Base-by-base conservation (phyloP, 164 flowering plant species). In the Buxus sempervirens region DNA sequence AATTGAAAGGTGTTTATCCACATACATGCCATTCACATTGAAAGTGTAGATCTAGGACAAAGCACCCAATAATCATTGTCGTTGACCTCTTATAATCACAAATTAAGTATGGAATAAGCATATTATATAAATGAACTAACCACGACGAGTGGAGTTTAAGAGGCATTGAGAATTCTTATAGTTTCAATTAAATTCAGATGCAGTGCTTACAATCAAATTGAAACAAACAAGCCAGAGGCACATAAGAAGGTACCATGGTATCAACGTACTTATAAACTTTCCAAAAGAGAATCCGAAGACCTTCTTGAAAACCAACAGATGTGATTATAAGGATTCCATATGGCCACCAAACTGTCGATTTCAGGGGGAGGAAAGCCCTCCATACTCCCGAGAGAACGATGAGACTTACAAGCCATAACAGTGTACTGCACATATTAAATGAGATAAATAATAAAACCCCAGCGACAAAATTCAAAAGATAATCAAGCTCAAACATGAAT, bases 321-420 rank as follows among this genome's bases (percentile, higher is more conserved):
- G 96, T 78, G 71, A 92, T 12, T 24, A 95, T 74, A 38, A 95
- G 86, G 41, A 88, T 49, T 1, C 78, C 86, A 70, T 77, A 92
- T 0, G 93, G 87, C 98, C 96, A 93, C 88, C 83, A 85, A 25
- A 80, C 59, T 3, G 84, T 72, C 24, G 93, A 72, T 60, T 85
- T 85, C 60, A 95, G 74, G 14, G 98, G 98, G 75, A 95, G 96
- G 74, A 95, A 95, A 15, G 80, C 84, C 81, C 93, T 85, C 98
- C 98, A 95, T 0, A 82, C 8, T 27, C 81, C 93, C 3, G 98
- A 85, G 15, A 95, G 72, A n/a, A 83, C 68, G 15, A 95, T 92
- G 77, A 92, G 73, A 73, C 96, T 95, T 51, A 92, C 81, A 9
- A 95, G 90, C 97, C 97, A 95, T 32, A 88, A 60, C 71, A 95